Percentiles rank a stretch among this genome's conserved stretches.
phyloP scores from a whole-genome alignment of 441 rosid genomes.

The Eruca vesicaria region DNA sequence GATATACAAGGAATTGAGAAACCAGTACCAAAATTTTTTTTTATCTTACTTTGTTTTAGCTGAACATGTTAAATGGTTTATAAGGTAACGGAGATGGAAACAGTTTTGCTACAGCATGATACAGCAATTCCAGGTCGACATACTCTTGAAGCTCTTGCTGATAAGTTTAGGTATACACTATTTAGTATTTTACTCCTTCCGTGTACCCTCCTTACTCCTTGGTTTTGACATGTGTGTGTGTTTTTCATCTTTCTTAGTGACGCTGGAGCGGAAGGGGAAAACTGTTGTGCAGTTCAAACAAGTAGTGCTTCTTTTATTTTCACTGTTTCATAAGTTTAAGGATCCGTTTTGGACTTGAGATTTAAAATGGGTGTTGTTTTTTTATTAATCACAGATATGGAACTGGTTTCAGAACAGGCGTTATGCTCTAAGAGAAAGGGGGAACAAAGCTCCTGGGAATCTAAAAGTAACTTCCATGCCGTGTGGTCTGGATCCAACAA shows the following conservation, averaged over 20 bases:
- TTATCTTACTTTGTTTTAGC: conserved; percentile 14
- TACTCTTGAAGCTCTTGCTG: conserved; percentile 76
- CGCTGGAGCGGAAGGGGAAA: conserved; percentile 82
- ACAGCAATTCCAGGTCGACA: conserved; percentile 77
- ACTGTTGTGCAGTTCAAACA: conserved; percentile 88
- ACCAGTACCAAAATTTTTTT: no score
- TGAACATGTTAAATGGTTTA: conserved; percentile 8
- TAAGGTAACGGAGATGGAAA: conserved; percentile 92
- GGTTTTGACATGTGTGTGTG: no score
- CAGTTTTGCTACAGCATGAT: conserved; percentile 73
- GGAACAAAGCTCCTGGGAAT: conserved; percentile 78
- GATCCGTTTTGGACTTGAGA: neutral
- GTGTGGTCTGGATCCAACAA: conserved; percentile 46
- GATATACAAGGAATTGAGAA: no score
- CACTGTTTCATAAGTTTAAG: neutral
- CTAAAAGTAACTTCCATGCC: conserved; percentile 68
- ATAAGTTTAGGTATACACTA: conserved; percentile 68
- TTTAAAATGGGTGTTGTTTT: conserved; percentile 1
- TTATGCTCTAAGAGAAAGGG: conserved; percentile 86
- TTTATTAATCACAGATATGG: conserved; percentile 62
- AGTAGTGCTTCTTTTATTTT: conserved; percentile 45
- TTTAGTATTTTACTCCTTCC: no score
- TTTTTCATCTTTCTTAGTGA: conserved; percentile 52
- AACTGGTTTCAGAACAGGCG: conserved; percentile 99
- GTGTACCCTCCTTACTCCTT: no score